phyloP scores from a whole-genome alignment of 1,139 yeast genomes.

The Sugiyamaella castrensis region DNA sequence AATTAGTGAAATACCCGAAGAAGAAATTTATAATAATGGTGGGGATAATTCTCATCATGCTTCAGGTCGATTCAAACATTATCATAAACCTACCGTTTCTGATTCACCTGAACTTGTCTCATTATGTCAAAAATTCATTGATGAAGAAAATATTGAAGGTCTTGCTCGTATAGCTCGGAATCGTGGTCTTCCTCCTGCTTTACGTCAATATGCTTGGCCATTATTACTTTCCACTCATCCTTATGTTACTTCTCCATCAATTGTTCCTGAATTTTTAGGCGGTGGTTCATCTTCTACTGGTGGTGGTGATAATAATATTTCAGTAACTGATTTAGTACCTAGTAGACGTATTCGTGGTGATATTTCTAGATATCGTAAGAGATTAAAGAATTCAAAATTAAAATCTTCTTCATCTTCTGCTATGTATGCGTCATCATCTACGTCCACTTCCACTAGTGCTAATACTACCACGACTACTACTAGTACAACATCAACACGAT shows the following conservation, averaged over 20 bases:
- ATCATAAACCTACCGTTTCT: conserved; percentile 38
- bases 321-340: conserved; percentile 26
- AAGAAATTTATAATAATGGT: conserved; percentile 11
- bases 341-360: conserved; percentile 36
- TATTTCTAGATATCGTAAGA: conserved; percentile 31
- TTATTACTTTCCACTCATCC: conserved; percentile 77
- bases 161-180: conserved; percentile 79
- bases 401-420: conserved; percentile 6
- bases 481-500: conserved; percentile 3
- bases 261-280: conserved; percentile 50
- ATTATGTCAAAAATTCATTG: conserved; percentile 43
- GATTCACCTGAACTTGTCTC: conserved; percentile 37
- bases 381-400: conserved; percentile 10
- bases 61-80: conserved; percentile 36
- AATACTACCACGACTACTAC: conserved; percentile 13
- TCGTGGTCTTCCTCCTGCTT: conserved; percentile 79
- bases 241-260: conserved; percentile 70
- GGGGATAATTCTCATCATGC: conserved; percentile 12
- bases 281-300: conserved; percentile 15
- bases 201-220: conserved; percentile 84
- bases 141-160: conserved; percentile 57
- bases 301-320: conserved; percentile 10
- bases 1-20: conserved; percentile 12
- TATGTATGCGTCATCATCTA: conserved; percentile 4
- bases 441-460: conserved; percentile 8